Percentiles rank a stretch among this genome's conserved stretches.
Evolutionary conservation across 208 protist species (phyloP).

Genomic region (Leishmania tarentolae): DNA sequence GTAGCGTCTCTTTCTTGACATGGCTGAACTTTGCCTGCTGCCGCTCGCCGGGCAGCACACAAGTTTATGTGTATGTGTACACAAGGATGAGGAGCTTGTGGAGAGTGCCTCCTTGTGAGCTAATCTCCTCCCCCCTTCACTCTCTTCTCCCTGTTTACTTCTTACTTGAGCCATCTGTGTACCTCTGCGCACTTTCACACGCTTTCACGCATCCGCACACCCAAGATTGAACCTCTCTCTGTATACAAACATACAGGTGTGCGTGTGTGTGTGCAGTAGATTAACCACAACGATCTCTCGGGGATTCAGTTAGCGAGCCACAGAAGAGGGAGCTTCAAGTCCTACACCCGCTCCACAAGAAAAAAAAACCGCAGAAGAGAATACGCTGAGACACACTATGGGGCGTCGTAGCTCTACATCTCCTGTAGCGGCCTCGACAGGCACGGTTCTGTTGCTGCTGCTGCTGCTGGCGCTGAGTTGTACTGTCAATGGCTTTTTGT

Average conservation of each 20-base stretch:
- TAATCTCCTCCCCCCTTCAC: neutral
- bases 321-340: neutral
- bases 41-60: neutral
- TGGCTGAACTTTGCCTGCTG: neutral
- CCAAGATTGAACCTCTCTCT: too few relatives aligned
- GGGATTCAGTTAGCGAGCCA: neutral
- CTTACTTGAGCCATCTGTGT: neutral
- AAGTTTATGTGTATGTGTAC: neutral
- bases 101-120: conserved; percentile 1
- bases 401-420: neutral
- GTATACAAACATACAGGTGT: neutral
- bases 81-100: neutral
- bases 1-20: neutral
- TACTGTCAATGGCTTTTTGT: conserved; percentile 36
- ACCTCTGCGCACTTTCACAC: neutral
- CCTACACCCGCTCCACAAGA: neutral
- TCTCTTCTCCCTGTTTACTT: neutral
- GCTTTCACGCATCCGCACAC: neutral
- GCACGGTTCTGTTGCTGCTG: conserved; percentile 9
- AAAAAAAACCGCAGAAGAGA: neutral
- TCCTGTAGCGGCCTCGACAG: neutral
- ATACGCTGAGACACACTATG: neutral
- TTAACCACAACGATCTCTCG: neutral
- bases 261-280: neutral
- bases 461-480: conserved; percentile 11